These are phyloP conservation scores for Wallacemonas sp. DNA, from an alignment of 208 protist genomes.

Conservation along the genomic window DNA sequence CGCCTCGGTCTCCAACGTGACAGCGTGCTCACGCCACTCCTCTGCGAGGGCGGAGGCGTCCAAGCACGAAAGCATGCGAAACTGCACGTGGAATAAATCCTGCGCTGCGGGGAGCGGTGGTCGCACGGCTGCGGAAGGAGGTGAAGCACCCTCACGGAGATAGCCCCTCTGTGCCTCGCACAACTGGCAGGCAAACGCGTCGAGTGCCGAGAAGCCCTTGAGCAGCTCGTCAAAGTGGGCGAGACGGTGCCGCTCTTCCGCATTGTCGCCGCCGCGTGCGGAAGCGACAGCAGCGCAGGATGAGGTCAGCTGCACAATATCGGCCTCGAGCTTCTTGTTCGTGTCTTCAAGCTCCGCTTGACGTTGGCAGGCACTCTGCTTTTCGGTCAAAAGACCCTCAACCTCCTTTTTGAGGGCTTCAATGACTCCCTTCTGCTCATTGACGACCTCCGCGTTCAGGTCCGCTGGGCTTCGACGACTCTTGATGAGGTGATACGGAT, in stretches of 20 bases:
- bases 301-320: not conserved
- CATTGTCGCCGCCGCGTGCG: not conserved
- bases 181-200: constrained; percentile 12
- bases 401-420: not conserved
- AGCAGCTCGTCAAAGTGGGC: constrained; percentile 9
- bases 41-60: not conserved
- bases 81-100: constrained; percentile 6
- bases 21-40: not conserved
- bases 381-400: not conserved
- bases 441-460: not conserved
- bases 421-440: not conserved
- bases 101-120: no score
- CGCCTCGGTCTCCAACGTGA: not conserved
- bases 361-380: not conserved
- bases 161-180: no score
- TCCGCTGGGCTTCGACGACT: constrained; percentile 21
- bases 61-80: constrained; percentile 8
- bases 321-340: not conserved
- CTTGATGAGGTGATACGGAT: constrained; percentile 59
- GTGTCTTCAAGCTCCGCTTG: not conserved
- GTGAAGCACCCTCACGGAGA: no score
- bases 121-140: no score
- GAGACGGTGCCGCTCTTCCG: not conserved
- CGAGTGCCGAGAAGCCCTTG: not conserved
- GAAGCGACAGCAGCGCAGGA: not conserved